phyloP scores from a whole-genome alignment of 1,284 basidiomycete species.

The Anthracocystis setariae region DNA sequence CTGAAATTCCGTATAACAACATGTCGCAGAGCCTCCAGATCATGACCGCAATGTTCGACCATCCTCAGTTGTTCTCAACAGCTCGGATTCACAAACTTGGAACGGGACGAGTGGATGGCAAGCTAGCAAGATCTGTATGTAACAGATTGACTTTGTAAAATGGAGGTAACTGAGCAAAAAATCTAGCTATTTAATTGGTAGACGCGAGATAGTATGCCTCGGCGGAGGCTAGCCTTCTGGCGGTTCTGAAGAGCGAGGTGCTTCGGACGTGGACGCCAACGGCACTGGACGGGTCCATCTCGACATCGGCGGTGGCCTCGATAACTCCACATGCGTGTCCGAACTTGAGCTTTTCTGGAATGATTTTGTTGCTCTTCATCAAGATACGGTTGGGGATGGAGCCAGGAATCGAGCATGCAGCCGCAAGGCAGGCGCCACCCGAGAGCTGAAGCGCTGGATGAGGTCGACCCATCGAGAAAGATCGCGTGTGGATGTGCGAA shows the following conservation, averaged over 20 bases:
- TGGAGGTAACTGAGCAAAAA: too few relatives aligned
- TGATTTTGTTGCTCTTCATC: slow-evolving; percentile 4
- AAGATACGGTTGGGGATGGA: slow-evolving; percentile 19
- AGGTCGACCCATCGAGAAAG: slow-evolving; percentile 17
- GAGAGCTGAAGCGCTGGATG: slow-evolving; percentile 23
- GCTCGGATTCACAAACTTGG: too few relatives aligned
- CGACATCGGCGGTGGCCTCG: slow-evolving; percentile 22
- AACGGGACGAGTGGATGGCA: too few relatives aligned
- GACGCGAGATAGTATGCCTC: slow-evolving; percentile 18
- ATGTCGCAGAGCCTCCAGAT: too few relatives aligned
- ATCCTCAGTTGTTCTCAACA: too few relatives aligned
- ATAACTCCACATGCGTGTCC: slow-evolving; percentile 17
- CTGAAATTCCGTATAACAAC: too few relatives aligned
- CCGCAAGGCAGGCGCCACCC: slow-evolving; percentile 17
- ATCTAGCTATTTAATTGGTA: too few relatives aligned
- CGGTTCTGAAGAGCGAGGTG: slow-evolving; percentile 20
- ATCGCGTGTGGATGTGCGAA: slow-evolving; percentile 8
- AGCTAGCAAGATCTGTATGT: too few relatives aligned
- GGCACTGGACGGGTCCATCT: slow-evolving; percentile 8
- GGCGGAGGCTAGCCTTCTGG: slow-evolving; percentile 8
- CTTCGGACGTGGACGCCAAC: slow-evolving; percentile 20
- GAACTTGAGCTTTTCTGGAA: slow-evolving; percentile 17
- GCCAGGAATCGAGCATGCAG: slow-evolving; percentile 18
- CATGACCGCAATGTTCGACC: too few relatives aligned
- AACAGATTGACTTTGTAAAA: too few relatives aligned